Base-by-base conservation (phyloP, 495 filamentous ascomycete genomes). In the Aspergillus conjunctus region DNA sequence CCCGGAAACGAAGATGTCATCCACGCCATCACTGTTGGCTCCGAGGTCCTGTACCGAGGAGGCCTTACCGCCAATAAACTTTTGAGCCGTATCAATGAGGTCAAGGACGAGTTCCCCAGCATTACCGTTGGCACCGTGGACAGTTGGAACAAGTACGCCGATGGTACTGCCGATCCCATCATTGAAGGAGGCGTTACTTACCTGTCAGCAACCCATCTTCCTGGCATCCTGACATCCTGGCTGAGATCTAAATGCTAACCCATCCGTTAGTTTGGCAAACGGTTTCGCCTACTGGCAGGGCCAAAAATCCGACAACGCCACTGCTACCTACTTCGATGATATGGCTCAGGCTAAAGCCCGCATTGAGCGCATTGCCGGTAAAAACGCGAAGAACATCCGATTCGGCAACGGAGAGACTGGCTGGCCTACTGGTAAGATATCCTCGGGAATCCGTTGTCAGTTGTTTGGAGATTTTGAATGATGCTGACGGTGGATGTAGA, bases 231-330 rank as follows among this genome's bases (percentile, higher is more conserved):
- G 8, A 18, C 46, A 7, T n/a, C 3, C 54, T 12, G 1, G 8
- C n/a, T 56, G 15, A 3, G 7, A 21, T 53, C 12, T 33, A 39
- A 4, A 26, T 34, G 48, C 49, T 52, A 49, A 32, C 34, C 30
- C 44, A 7, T 20, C 10, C 44, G 18, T 22, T 64, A 83, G 81
- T 48, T 77, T 93, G 37, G 82, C 82, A 70, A 93, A 93, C 66
- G 90, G 87, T n/a, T 93, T 93, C 69, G 85, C 86, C 33, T 93
- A 91, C 82, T 92, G 90, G 90, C 90, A 93, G 71, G 87, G 83
- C 41, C 81, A 85, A 65, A 73, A 76, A 10, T 81, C 85, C 56
- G 72, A 75, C 63, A 85, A 91, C 67, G 86, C 88, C 33, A 84
- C 84, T 33, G 70, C 81, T 54, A 88, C 83, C 62, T 92, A 91